A percentile compares a stretch with the other conserved stretches of the same genome.
phyloP scores from a whole-genome alignment of 306 rosid genomes.

The Malus domestica region DNA sequence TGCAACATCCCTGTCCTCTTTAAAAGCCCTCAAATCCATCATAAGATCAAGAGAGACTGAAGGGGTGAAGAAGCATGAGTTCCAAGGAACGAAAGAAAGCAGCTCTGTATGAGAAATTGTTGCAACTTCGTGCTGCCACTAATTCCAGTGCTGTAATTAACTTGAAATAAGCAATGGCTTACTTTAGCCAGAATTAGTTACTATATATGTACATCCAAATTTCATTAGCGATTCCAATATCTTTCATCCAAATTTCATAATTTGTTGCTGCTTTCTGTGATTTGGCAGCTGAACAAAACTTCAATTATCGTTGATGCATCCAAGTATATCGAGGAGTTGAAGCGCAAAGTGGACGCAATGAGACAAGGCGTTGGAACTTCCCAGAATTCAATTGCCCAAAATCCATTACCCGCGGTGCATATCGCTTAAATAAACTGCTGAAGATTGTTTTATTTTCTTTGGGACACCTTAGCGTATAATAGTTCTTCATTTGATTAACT shows the following conservation, averaged over 20 bases:
- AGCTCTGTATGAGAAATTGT: slow-evolving; percentile 34
- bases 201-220: background rate
- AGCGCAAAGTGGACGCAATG: slow-evolving; percentile 50
- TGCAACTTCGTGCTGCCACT: slow-evolving; percentile 57
- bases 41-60: background rate
- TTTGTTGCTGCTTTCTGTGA: background rate
- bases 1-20: slow-evolving; percentile 12
- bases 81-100: slow-evolving; percentile 41
- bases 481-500: background rate
- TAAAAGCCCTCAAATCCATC: background rate
- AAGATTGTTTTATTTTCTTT: background rate
- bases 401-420: slow-evolving; percentile 43
- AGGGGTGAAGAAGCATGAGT: slow-evolving; percentile 29
- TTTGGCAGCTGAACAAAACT: slow-evolving; percentile 54
- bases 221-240: background rate
- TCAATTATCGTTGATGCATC: slow-evolving; percentile 74
- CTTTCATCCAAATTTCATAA: background rate
- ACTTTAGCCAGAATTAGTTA: background rate
- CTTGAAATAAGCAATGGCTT: background rate
- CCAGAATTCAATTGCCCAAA: slow-evolving; percentile 29
- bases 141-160: slow-evolving; percentile 61
- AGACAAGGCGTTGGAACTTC: slow-evolving; percentile 41
- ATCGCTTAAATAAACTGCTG: too few species aligned
- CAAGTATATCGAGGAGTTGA: slow-evolving; percentile 61
- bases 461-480: background rate